Evolutionary conservation across 2,329 filamentous ascomycete species (phyloP).

Genomic region (Paraphaeosphaeria minitans): DNA sequence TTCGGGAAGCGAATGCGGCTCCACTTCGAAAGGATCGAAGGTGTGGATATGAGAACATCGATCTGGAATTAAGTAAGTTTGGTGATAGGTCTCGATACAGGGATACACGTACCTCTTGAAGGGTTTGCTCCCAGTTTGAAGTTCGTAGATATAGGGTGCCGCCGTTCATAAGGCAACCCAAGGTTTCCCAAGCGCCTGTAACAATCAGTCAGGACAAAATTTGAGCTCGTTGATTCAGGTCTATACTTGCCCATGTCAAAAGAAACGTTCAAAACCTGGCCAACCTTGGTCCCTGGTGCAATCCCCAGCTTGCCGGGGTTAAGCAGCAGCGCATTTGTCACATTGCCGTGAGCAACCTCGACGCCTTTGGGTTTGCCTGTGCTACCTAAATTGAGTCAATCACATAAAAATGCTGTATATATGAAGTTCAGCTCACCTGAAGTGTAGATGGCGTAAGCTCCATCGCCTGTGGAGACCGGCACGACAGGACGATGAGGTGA

Average conservation of each 20-base stretch:
- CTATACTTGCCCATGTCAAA: conserved; percentile 64
- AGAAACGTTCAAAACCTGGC: conserved; percentile 62
- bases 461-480: conserved; percentile 27
- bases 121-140: conserved; percentile 55
- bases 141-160: conserved; percentile 61
- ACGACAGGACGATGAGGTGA: conserved; percentile 25
- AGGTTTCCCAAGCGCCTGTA: conserved; percentile 65
- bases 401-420: neutral
- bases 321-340: conserved; percentile 59
- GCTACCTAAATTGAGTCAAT: conserved; percentile 45
- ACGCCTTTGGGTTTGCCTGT: conserved; percentile 65
- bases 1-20: conserved; percentile 55
- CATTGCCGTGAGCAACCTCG: conserved; percentile 61
- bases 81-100: neutral
- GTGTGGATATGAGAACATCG: conserved; percentile 61
- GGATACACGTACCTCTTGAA: conserved; percentile 49
- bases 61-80: conserved; percentile 42
- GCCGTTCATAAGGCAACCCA: conserved; percentile 62
- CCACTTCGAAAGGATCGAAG: conserved; percentile 60
- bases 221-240: neutral
- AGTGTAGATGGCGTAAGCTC: conserved; percentile 56
- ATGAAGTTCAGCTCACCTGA: conserved; percentile 43
- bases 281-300: conserved; percentile 57
- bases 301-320: conserved; percentile 60
- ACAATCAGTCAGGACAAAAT: neutral